Evolutionary conservation across 495 filamentous ascomycete species (phyloP), one percentile per base, ranked within the genome.

Genomic region (Jackrogersella minutella): DNA sequence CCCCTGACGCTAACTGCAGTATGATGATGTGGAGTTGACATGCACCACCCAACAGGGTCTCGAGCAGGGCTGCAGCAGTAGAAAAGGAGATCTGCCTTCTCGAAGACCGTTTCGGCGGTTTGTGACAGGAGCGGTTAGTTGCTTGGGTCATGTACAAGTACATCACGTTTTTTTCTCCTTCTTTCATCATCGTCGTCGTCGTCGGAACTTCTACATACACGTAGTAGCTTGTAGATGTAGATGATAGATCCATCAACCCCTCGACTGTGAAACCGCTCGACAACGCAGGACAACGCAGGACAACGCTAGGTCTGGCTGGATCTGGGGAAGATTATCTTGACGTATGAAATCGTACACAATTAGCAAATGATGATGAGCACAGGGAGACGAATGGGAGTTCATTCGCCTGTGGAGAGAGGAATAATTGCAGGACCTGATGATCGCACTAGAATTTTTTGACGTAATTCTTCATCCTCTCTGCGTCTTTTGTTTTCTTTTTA

Each of bases 321-420:
- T 69, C 66, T 36, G 66, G 66, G 66, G 66, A 61, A 69, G 66
- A 69, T 69, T 69, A 69, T 62, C 66, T 69, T 69, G 63, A 70
- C 63, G 58, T 70, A 22, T 51, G 63, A 63, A 67, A 55, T 59
- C 46, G 62, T 51, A 67, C 58, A 66, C 46, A 8, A 47, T 66
- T 67, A 66, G 53, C 53, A 66, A 66, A 66, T 67, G 68, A 67
- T 70, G 68, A 70, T 66, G 68, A 44, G 62, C 66, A 49, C 14
- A 24, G 44, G 47, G 62, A 67, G 46, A 59, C 68, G 68, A 66
- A 63, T 66, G 52, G 63, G 58, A 70, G 54, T 47, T 58, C 41
- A 39, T 40, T 41, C 21, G 52, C 16, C 43, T 49, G 58, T 66
- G 68, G 68, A 63, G 68, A 62, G 68, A 22, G 21, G 24, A 63